Base-by-base conservation (phyloP, 305 asterid species). In the Solanum aculeatissimum region DNA sequence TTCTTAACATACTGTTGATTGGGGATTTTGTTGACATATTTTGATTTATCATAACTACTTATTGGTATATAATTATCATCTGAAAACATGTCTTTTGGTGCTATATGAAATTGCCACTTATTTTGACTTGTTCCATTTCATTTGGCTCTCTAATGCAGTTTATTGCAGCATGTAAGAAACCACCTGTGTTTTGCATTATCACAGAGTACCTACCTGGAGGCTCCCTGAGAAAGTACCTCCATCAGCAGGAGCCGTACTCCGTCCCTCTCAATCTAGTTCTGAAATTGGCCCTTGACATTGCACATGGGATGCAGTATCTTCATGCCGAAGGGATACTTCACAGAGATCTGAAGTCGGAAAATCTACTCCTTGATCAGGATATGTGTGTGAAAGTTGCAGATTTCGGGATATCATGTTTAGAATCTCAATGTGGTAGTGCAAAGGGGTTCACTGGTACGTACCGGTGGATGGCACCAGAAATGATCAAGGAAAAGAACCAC, bases 381-480 rank as follows among this genome's bases (percentile, higher is more conserved):
- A 95, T 97, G 99, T 90, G 93, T 75, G 99, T 95, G 77, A 96
- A 94, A 83, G 99, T 96, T 6, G 99, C 98, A 6, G 99, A 97
- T 88, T 97, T 97, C 23, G 98, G 99, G 13, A 95, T 97, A 81
- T 97, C 99, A 4, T 97, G 99, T 83, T 88, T 97, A 90, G 98
- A 97, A 83, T 87, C 98, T 0, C 99, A 96, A 85, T 95, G 99
- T 79, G 98, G 99, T 40, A 95, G 94, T 51, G 91, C 95, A 42
- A 97, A 97, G 89, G 98, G 99, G 60, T 97, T 97, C 89, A 94
- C 98, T 0, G 98, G 99, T 29, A 96, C 99, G 2, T 96, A 96
- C 68, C 97, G 98, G 43, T 96, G 98, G 99, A 96, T 96, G 99
- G 98, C 98, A 27, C 99, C 99, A 1, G 99, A 96, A 85, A 93